A percentile compares a stretch with the other conserved stretches of the same genome.
Evolutionary conservation across 2,329 filamentous ascomycete genomes (phyloP).

Genomic region (Pseudogymnoascus sp.): DNA sequence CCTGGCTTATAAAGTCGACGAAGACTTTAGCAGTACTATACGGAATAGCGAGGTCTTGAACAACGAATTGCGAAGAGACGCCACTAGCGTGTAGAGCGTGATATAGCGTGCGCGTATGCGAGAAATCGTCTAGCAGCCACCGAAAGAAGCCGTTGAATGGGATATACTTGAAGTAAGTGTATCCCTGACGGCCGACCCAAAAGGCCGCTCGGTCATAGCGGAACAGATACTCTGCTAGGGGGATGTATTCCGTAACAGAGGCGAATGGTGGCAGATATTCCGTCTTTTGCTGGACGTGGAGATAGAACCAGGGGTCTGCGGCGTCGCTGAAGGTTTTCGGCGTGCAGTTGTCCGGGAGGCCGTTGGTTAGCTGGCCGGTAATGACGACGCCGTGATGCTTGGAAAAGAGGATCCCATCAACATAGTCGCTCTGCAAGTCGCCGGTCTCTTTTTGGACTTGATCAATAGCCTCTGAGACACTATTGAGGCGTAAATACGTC

Average conservation of each 20-base stretch:
- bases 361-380: conserved; percentile 39
- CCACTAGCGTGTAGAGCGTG: conserved; percentile 50
- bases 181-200: conserved; percentile 49
- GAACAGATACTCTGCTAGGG: conserved; percentile 42
- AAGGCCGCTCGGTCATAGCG: conserved; percentile 37
- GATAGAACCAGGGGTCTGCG: conserved; percentile 51
- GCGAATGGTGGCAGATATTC: conserved; percentile 2
- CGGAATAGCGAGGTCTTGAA: conserved; percentile 51
- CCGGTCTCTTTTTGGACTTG: conserved; percentile 27
- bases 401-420: conserved; percentile 49
- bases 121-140: conserved; percentile 48
- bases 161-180: conserved; percentile 44
- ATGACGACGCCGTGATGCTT: conserved; percentile 41
- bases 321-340: conserved; percentile 15
- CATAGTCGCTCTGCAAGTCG: conserved; percentile 36
- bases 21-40: conserved; percentile 39
- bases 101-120: conserved; percentile 53
- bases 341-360: conserved; percentile 21
- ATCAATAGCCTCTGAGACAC: conserved; percentile 34
- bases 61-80: conserved; percentile 40
- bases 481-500: conserved; percentile 40
- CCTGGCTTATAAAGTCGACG: conserved; percentile 36
- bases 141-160: conserved; percentile 52
- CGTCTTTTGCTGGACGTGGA: conserved; percentile 38
- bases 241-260: conserved; percentile 30